Evolutionary conservation across 768 basidiomycete genomes (phyloP), one percentile per base, ranked within the genome.

Genomic region (Pleurotus salmoneostramineus): DNA sequence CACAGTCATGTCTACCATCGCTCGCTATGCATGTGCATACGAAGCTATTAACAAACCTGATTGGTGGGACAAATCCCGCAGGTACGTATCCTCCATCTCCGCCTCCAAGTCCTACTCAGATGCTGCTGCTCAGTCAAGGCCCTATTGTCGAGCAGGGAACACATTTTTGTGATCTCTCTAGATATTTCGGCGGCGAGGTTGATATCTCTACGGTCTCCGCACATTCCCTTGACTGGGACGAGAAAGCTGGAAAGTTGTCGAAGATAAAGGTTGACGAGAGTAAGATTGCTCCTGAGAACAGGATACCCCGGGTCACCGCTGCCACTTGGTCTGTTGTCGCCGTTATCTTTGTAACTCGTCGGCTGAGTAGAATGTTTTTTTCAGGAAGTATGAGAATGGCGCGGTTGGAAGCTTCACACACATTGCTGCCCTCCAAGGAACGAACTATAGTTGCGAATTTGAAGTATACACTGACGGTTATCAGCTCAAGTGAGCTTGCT

Each of bases 111-210:
- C 49, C n/a, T 5, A 27, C 54, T 34, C 60, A 35, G 17, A 59
- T 40, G 5, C 57, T 21, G 15, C 64, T 32, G 57, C 58, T 17
- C 62, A 88, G 89, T 67, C 87, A 82, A 55, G 91, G 91, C 15
- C 91, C 92, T 4, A 79, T 95, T 63, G 75, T 95, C 60, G 93
- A 93, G 71, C 90, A 93, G 75, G 95, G 93, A 50, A 98, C 95
- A 8, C 95, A 98, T 76, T 96, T 97, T 74, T 94, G 92, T 65
- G 94, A 97, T 74, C 81, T 96, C 43, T 96, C 93, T 42, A 88
- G 95, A 63, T 96, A 96, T 78, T 97, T 98, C 67, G 95, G 95
- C 51, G 95, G 95, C 12, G 91, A 95, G 61, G 92, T 96, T 58
- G 91, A 96, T 67, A 86, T 95, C 60, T 74, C 83, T 52, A 82